Evolutionary conservation across 805 yeast species (phyloP), one percentile per base, ranked within the genome.

Genomic region (Barnettozyma vustinii): DNA sequence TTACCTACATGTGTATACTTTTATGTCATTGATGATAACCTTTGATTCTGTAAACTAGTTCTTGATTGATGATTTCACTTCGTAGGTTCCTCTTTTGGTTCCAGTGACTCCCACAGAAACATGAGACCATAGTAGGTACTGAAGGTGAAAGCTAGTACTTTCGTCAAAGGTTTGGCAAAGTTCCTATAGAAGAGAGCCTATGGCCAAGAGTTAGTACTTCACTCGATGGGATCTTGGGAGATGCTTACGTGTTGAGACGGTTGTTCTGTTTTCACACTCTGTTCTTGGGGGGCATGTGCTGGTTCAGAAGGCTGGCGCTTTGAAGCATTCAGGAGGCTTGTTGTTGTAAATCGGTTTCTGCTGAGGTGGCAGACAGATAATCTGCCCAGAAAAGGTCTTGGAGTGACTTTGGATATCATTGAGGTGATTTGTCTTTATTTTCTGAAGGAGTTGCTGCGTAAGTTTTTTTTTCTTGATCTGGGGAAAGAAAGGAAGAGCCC

Each of bases 51-150:
- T 37, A 27, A 15, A 8, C 16, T 23, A 21, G 26, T 15, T 39
- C 12, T 23, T 39, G 26, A 4, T 40, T 16, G 42, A 20, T 25
- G 16, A 40, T 19, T 25, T 45, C 10, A 19, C n/a, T 47, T 39
- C 19, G 43, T 20, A n/a, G 23, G 16, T 16, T 27, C 9, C 33
- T 58, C 63, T 35, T 56, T 46, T 46, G 55, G 56, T 19, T 73
- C 80, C 13, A 74, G 62, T 46, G 52, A 69, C 47, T 64, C 74
- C 80, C 77, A 74, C 9, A 72, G 53, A 42, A 67, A 75, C n/a
- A 60, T 59, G 55, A 79, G 52, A 0, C 73, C 61, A 52, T 75
- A 79, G 52, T 74, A 79, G 0, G 80, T 72, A 2, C 63, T 71
- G 45, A 76, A 67, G 6, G 80, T 72, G 8, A 75, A 47, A 0